Conservation (phyloP, 2,329 filamentous ascomycete species). For the Aspergillus versicolor region DNA sequence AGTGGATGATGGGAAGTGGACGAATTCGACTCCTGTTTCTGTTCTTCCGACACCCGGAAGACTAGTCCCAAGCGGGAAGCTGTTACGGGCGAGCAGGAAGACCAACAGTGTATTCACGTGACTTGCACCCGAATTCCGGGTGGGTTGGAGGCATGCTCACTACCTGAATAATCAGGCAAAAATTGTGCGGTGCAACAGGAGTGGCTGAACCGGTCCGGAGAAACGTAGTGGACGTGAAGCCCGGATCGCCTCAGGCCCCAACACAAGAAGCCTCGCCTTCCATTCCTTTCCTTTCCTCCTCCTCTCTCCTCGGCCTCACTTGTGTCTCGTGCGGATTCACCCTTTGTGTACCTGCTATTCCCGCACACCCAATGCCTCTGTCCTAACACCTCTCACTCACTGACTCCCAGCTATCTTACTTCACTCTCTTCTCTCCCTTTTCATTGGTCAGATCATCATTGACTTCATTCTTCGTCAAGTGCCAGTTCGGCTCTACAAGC, state of each 20-base stretch:
- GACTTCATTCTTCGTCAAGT: slow-evolving; percentile 33
- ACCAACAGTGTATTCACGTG: slow-evolving; percentile 24
- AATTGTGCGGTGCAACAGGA: slow-evolving; percentile 12
- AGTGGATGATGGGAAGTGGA: slow-evolving; percentile 34
- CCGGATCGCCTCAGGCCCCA: slow-evolving; percentile 24
- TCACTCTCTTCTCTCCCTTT: slow-evolving; percentile 9
- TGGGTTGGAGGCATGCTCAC: not conserved
- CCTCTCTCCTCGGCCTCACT: slow-evolving; percentile 20
- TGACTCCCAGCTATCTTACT: not conserved
- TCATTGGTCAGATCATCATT: slow-evolving; percentile 35
- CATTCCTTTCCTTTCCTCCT: slow-evolving; percentile 39
- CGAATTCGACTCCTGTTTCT: slow-evolving; percentile 35
- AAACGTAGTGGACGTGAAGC: slow-evolving; percentile 18
- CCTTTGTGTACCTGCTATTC: slow-evolving; percentile 21
- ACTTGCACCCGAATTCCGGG: slow-evolving; percentile 4
- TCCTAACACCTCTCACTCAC: slow-evolving; percentile 9
- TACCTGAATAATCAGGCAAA: slow-evolving; percentile 20
- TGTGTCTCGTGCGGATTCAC: slow-evolving; percentile 18
- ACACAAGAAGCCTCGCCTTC: slow-evolving; percentile 35
- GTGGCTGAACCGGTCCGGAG: slow-evolving; percentile 21
- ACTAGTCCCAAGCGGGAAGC: slow-evolving; percentile 29
- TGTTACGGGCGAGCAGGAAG: slow-evolving; percentile 23
- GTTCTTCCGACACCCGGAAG: slow-evolving; percentile 31
- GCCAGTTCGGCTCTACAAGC: slow-evolving; percentile 32
- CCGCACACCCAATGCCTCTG: slow-evolving; percentile 14